A percentile compares a stretch with the other conserved stretches of the same genome.
These are phyloP conservation scores for Sicyos edulis DNA, from an alignment of 306 rosid genomes.

Conservation along the genomic window DNA sequence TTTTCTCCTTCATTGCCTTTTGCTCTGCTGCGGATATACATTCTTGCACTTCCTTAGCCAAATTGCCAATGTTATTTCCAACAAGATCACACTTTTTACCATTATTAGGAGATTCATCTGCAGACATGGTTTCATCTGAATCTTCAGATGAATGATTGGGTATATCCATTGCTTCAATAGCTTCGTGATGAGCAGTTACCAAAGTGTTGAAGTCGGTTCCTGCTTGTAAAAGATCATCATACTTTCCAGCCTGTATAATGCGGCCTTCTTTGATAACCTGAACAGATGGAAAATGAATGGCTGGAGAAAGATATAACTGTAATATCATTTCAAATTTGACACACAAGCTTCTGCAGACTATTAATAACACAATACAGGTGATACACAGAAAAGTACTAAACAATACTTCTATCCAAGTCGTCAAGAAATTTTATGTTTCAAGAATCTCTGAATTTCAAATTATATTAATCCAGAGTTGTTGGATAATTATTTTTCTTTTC, in stretches of 20 bases:
- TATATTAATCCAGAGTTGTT: too few species aligned
- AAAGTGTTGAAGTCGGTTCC: constrained; percentile 91
- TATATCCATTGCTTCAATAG: constrained; percentile 98
- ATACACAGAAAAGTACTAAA: background rate
- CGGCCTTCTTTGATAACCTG: constrained; percentile 90
- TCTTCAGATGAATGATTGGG: constrained; percentile 85
- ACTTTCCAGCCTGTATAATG: constrained; percentile 90
- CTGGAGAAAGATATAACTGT: background rate
- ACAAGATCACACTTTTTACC: constrained; percentile 42
- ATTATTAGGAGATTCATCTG: constrained; percentile 39
- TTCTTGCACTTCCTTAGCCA: constrained; percentile 87
- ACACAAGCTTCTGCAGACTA: constrained; percentile 1
- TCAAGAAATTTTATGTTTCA: background rate
- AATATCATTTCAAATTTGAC: background rate
- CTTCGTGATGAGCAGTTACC: constrained; percentile 95
- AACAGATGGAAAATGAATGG: constrained; percentile 23
- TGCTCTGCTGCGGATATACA: constrained; percentile 59
- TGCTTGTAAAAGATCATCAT: constrained; percentile 90
- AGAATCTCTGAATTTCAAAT: background rate
- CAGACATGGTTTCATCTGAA: constrained; percentile 62
- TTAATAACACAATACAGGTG: background rate
- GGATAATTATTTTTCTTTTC: too few species aligned
- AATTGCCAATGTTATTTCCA: constrained; percentile 47
- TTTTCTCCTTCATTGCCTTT: constrained; percentile 79
- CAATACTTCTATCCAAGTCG: background rate